Evolutionary conservation across 805 yeast genomes (phyloP).

Genomic region (Ogataea degrootiae): DNA sequence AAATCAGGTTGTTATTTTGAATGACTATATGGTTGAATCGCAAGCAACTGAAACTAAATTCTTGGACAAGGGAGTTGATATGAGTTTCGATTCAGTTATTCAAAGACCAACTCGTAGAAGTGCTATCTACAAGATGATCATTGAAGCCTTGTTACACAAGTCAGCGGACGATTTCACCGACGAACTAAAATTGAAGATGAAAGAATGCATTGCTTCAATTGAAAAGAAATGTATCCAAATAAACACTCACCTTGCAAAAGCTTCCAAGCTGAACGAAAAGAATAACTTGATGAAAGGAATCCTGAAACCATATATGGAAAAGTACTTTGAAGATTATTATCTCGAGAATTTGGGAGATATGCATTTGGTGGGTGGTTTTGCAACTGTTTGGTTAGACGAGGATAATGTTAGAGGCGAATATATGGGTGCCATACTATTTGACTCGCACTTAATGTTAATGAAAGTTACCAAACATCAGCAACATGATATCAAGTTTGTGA

Average conservation of each 20-base stretch:
- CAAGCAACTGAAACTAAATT: conserved; percentile 21
- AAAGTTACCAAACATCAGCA: conserved; percentile 16
- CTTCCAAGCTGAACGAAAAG: conserved; percentile 14
- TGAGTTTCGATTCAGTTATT: conserved; percentile 48
- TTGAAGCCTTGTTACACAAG: conserved; percentile 36
- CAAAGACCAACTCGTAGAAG: conserved; percentile 51
- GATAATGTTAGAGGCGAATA: conserved; percentile 11
- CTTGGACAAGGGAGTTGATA: conserved; percentile 41
- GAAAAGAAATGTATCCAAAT: conserved; percentile 18
- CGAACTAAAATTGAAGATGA: conserved; percentile 20
- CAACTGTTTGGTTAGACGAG: conserved; percentile 35
- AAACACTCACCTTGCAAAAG: conserved; percentile 20
- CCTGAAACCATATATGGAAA: conserved; percentile 6
- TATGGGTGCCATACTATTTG: conserved; percentile 41
- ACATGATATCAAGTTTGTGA: conserved; percentile 38
- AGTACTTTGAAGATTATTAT: conserved; percentile 16
- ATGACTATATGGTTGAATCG: conserved; percentile 26
- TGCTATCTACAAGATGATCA: conserved; percentile 45
- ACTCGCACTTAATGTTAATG: conserved; percentile 42
- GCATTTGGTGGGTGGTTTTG: conserved; percentile 39
- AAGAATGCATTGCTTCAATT: conserved; percentile 25
- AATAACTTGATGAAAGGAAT: conserved; percentile 12
- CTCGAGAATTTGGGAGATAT: conserved; percentile 45
- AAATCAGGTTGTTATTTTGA: conserved; percentile 13
- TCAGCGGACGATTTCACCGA: conserved; percentile 19